Conservation (phyloP, 768 basidiomycete species). For the Asterophora parasitica region DNA sequence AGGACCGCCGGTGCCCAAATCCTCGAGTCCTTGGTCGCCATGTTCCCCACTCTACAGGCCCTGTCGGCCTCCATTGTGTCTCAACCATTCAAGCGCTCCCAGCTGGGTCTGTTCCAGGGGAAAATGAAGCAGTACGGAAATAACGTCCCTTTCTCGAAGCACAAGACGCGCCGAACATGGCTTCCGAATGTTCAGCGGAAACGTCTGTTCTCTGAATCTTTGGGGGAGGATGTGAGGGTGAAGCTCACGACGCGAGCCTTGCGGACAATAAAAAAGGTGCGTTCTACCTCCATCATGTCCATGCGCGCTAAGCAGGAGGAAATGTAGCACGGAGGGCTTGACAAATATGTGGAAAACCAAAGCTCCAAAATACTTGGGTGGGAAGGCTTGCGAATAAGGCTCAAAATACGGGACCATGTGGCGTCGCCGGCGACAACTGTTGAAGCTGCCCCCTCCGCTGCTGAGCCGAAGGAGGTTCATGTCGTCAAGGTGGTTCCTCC, state of each 20-base stretch:
- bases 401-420: slow-evolving; percentile 24
- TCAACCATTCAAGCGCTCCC: slow-evolving; percentile 75
- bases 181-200: slow-evolving; percentile 83
- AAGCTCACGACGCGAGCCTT: slow-evolving; percentile 76
- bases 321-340: slow-evolving; percentile 60
- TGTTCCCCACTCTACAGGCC: slow-evolving; percentile 26
- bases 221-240: slow-evolving; percentile 53
- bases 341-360: slow-evolving; percentile 58
- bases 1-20: no score
- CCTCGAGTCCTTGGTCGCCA: slow-evolving; percentile 1
- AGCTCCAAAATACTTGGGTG: slow-evolving; percentile 33
- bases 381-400: slow-evolving; percentile 47
- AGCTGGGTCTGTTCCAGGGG: slow-evolving; percentile 80
- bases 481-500: slow-evolving; percentile 4
- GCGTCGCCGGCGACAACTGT: neutral
- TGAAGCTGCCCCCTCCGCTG: slow-evolving; percentile 1
- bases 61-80: slow-evolving; percentile 36
- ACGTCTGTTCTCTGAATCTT: slow-evolving; percentile 60
- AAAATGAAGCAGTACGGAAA: slow-evolving; percentile 78
- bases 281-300: slow-evolving; percentile 7
- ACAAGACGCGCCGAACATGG: slow-evolving; percentile 86
- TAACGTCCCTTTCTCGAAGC: slow-evolving; percentile 84
- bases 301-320: neutral
- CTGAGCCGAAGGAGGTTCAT: slow-evolving; percentile 5
- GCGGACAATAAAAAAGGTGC: slow-evolving; percentile 79